A percentile compares a stretch with the other conserved stretches of the same genome.
These are phyloP conservation scores for Podosphaera leucotricha DNA, from an alignment of 2,329 filamentous ascomycete species.

Conservation along the genomic window DNA sequence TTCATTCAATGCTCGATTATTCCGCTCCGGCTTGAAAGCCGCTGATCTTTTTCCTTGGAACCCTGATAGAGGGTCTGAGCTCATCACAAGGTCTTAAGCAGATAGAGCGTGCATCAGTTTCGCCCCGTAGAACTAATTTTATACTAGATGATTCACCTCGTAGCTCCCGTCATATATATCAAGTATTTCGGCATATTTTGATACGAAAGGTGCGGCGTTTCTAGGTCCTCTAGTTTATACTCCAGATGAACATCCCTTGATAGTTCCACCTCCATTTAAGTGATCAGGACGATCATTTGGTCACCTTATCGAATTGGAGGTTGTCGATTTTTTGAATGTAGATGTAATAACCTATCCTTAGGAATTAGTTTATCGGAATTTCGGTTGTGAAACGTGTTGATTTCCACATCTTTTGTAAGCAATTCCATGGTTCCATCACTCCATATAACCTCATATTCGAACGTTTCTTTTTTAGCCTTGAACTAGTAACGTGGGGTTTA, in stretches of 20 bases:
- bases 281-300: not conserved
- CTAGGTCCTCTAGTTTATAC: too few relatives aligned
- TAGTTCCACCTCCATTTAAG: not conserved
- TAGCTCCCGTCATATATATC: too few relatives aligned
- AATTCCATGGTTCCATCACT: not conserved
- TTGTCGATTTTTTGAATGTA: not conserved
- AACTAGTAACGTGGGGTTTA: not conserved
- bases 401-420: not conserved
- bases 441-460: not conserved
- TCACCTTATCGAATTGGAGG: not conserved
- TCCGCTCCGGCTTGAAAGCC: too few relatives aligned
- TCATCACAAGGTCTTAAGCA: too few relatives aligned
- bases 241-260: not conserved
- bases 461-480: not conserved
- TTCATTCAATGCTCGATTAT: too few relatives aligned
- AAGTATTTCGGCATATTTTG: too few relatives aligned
- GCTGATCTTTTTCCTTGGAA: too few relatives aligned
- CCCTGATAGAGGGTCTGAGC: too few relatives aligned
- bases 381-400: not conserved
- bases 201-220: too few relatives aligned
- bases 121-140: too few relatives aligned
- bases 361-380: not conserved
- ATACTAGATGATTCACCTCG: too few relatives aligned
- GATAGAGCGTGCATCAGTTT: too few relatives aligned
- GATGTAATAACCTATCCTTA: not conserved